Base-by-base conservation (phyloP, 768 basidiomycete genomes). In the Naganishia kalamii region DNA sequence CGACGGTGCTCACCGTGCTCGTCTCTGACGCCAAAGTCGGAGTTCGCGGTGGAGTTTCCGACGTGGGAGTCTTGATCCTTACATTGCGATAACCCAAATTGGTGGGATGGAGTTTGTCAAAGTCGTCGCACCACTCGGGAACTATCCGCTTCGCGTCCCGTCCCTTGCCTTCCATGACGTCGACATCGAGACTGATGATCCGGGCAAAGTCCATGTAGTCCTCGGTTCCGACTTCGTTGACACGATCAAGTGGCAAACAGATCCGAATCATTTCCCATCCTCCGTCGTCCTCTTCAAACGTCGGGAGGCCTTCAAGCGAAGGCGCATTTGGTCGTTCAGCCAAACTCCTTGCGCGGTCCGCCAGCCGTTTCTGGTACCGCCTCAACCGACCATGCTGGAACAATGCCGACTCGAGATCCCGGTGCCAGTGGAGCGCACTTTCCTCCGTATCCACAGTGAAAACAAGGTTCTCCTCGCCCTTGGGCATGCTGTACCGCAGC, bases 391-490 rank as follows among this genome's bases (percentile, higher is more conserved):
- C 70, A 33, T 72, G 68, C 11, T 73, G 71, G 70, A 71, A 77
- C 27, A 77, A 49, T 13, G 72, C 74, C 4, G 68, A 65, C 43
- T 77, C 72, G 35, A 77, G 65, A 13, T 69, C 54, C 32, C 76
- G 63, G 17, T 75, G 72, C 76, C 76, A 77, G 25, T 72, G 71
- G 4, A 70, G 60, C 3, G 75, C 75, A 7, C 72, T 72, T 66
- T 77, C 85, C 65, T 81, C 79, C 0, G 85, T 87, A 68, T 85
- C 86, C 60, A 85, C 84, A 69, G 85, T 85, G 21, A 78, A 73
- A 79, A 78, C 60, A 65, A 74, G 60, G 76, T 44, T 74, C 71
- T 23, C 25, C 25, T 67, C 63, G 17, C 76, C 75, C 3, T 70
- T 68, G 29, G 71, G 69, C 3, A 72, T 68, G 7, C 79, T 75